phyloP scores from a whole-genome alignment of 2,329 filamentous ascomycete species.

The Ophiostoma novo-ulmi region DNA sequence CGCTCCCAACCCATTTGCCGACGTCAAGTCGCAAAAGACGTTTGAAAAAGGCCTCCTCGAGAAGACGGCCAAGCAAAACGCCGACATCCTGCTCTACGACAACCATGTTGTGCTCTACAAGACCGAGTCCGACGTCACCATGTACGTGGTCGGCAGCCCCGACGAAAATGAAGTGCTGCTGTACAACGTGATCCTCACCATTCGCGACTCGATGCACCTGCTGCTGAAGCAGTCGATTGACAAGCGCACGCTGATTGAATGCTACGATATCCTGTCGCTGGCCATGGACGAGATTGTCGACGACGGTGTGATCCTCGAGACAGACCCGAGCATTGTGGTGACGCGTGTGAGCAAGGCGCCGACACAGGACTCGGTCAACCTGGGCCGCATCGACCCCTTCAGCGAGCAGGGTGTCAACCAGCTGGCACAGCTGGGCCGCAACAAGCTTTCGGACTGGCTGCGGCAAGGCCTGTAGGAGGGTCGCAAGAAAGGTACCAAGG shows the following conservation, averaged over 20 bases:
- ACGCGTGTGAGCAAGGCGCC: constrained; percentile 90
- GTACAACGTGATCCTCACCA: constrained; percentile 88
- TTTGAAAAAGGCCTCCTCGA: constrained; percentile 95
- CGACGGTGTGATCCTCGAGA: constrained; percentile 95
- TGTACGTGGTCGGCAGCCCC: constrained; percentile 82
- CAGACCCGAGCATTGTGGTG: constrained; percentile 88
- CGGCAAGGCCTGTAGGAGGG: constrained; percentile 65
- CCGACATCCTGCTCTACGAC: constrained; percentile 96
- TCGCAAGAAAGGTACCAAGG: background rate
- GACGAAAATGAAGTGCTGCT: constrained; percentile 97
- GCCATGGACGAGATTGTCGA: constrained; percentile 94
- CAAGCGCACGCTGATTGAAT: constrained; percentile 96
- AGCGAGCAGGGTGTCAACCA: constrained; percentile 95
- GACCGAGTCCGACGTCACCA: constrained; percentile 92
- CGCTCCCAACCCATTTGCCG: constrained; percentile 61
- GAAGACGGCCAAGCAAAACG: constrained; percentile 91
- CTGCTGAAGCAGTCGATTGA: constrained; percentile 96
- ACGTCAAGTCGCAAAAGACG: constrained; percentile 86
- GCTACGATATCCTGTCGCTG: constrained; percentile 92
- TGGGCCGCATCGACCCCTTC: constrained; percentile 83
- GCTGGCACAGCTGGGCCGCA: constrained; percentile 87
- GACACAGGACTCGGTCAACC: constrained; percentile 72
- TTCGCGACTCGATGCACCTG: constrained; percentile 84
- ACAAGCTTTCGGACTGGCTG: constrained; percentile 84
- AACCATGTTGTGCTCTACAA: constrained; percentile 96